Evolutionary conservation across 805 yeast species (phyloP), one percentile per base, ranked within the genome.

Genomic region (Starmerella stigmatis): DNA sequence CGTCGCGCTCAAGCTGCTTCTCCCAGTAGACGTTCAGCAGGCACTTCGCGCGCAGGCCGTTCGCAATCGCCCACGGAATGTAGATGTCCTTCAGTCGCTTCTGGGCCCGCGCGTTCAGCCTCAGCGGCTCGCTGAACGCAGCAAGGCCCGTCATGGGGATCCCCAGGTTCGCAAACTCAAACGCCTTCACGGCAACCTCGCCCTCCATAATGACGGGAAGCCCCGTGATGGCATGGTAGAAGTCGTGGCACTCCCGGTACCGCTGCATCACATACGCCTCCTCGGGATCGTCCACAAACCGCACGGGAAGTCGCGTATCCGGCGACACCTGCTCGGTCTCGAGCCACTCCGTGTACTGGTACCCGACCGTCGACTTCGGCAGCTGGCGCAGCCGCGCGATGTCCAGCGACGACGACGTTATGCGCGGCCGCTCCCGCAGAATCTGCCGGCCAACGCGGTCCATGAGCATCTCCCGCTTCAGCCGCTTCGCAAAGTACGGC

Each of bases 71-170:
- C 96, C 95, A 86, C 3, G 94, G 95, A 53, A 86, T 73, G 60
- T 84, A 89, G 11, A 81, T 74, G 29, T 75, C 74, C 47, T 74
- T 66, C 26, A 55, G 41, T 51, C 89, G 70, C 41, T 88, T 67
- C 45, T 72, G 64, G 47, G 78, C 76, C 57, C 85, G 86, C 41
- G 71, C 67, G 45, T 74, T 78, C 47, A 89, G 70, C 49, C 88
- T 74, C 57, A 81, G 71, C 1, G 96, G 96, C 3, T 96, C 95
- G 52, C 86, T 74, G n/a, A 84, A 55, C 0, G 94, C 88, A 0
- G 96, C 96, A 41, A 92, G 61, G 0, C 95, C 94, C 3, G 96
- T 86, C 94, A 89, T 88, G 12, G 96, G 96, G 36, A 92, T 76
- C 4, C 94, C 94, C 48, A 89, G 74, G 61, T 92, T 89, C 58